Conservation (phyloP, 805 yeast genomes). For the Saccharomycopsis sp. region DNA sequence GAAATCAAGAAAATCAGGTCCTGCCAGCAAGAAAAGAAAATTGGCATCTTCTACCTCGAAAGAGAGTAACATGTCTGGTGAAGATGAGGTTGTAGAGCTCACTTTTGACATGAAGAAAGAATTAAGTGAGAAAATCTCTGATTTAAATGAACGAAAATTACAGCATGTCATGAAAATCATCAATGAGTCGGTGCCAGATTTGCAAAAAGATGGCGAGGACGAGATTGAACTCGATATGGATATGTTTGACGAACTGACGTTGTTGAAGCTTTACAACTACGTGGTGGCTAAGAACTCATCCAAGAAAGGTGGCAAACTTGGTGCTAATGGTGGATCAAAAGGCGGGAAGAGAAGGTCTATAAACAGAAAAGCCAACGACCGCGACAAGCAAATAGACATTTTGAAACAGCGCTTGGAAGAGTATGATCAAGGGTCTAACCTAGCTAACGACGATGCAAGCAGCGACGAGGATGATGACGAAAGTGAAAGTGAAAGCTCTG, state of each 20-base stretch:
- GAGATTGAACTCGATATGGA: constrained; percentile 97
- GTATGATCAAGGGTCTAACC: constrained; percentile 39
- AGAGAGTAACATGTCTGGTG: constrained; percentile 17
- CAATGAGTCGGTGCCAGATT: constrained; percentile 57
- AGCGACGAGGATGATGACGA: constrained; percentile 32
- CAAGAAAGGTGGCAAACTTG: constrained; percentile 29
- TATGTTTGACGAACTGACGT: constrained; percentile 74
- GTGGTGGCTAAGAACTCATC: constrained; percentile 38
- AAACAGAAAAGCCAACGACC: constrained; percentile 17
- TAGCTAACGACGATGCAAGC: constrained; percentile 30
- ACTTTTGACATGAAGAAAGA: constrained; percentile 96
- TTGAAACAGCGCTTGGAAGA: constrained; percentile 70
- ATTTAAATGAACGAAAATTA: constrained; percentile 67
- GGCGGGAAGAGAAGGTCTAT: constrained; percentile 16
- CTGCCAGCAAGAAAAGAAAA: constrained; percentile 30
- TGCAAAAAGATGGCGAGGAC: constrained; percentile 54
- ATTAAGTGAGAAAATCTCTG: constrained; percentile 76
- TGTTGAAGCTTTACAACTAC: constrained; percentile 74
- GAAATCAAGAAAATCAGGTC: constrained; percentile 22
- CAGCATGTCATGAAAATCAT: constrained; percentile 79
- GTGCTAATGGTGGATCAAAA: constrained; percentile 22
- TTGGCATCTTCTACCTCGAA: constrained; percentile 16
- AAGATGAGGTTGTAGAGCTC: constrained; percentile 27
- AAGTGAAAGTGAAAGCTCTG: constrained; percentile 57
- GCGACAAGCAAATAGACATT: constrained; percentile 52